phyloP scores from a whole-genome alignment of 202 grass and related monocot genomes.

The Zoysia matrella region DNA sequence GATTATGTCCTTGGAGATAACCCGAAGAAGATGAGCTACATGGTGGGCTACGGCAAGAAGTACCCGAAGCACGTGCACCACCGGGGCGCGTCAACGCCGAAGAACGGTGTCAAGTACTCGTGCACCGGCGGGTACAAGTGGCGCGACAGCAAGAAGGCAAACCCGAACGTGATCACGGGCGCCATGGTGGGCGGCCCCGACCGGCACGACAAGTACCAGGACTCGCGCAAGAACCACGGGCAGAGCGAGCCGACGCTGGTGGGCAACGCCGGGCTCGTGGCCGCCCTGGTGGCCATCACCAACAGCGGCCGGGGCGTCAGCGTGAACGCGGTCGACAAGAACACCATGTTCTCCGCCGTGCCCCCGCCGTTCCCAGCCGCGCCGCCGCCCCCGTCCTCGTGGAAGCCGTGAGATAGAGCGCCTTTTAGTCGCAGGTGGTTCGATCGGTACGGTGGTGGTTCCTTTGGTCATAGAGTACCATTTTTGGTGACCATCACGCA shows the following conservation, averaged over 20 bases:
- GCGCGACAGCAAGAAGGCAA: constrained; percentile 59
- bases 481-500: constrained; percentile 24
- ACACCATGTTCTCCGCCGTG: constrained; percentile 95
- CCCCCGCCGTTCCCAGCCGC: constrained; percentile 71
- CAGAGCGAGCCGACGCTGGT: constrained; percentile 88
- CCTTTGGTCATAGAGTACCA: constrained; percentile 15
- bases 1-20: constrained; percentile 70
- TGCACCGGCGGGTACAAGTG: constrained; percentile 83
- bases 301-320: constrained; percentile 43
- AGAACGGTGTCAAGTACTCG: constrained; percentile 75
- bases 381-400: constrained; percentile 74
- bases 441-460: background rate
- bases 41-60: constrained; percentile 83
- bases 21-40: constrained; percentile 68
- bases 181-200: constrained; percentile 95
- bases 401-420: constrained; percentile 69
- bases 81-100: constrained; percentile 76
- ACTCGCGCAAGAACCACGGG: constrained; percentile 56
- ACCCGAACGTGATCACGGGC: constrained; percentile 77
- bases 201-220: constrained; percentile 65
- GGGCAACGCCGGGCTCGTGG: constrained; percentile 83
- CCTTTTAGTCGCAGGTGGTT: background rate
- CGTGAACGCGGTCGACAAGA: constrained; percentile 73
- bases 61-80: constrained; percentile 85
- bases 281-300: constrained; percentile 77